These are phyloP conservation scores for Penicillium mononematosum DNA, from an alignment of 495 filamentous ascomycete genomes.

Conservation along the genomic window DNA sequence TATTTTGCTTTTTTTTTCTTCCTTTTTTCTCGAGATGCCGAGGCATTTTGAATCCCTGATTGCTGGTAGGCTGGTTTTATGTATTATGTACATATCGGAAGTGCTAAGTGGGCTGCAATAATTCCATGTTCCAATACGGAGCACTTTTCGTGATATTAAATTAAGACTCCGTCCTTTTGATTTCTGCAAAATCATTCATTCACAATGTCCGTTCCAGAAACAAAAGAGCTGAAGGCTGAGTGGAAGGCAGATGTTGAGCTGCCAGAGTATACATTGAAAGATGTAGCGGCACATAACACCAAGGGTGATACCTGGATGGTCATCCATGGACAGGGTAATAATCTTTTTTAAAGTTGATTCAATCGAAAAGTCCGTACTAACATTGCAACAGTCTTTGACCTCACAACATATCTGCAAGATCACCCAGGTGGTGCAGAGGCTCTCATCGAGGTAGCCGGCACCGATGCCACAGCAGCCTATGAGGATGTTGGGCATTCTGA, in stretches of 20 bases:
- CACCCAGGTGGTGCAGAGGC: conserved; percentile 55
- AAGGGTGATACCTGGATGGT: conserved; percentile 50
- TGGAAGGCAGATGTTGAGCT: conserved; percentile 18
- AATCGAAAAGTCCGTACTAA: not conserved
- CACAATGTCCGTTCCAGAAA: conserved; percentile 18
- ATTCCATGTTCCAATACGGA: not conserved
- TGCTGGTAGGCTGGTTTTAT: not conserved
- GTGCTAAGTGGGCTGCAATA: not conserved
- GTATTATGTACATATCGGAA: conserved; percentile 6
- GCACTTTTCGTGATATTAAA: not conserved
- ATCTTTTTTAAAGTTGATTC: not conserved
- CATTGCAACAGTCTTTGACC: conserved; percentile 46
- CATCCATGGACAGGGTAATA: conserved; percentile 51
- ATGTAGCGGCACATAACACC: conserved; percentile 48
- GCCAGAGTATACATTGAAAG: conserved; percentile 36
- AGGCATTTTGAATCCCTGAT: not conserved
- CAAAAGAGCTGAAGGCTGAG: conserved; percentile 21
- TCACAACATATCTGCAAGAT: conserved; percentile 50
- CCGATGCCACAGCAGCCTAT: conserved; percentile 51
- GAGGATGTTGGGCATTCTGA: conserved; percentile 55
- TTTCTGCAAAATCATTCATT: not conserved
- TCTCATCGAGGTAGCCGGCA: conserved; percentile 50
- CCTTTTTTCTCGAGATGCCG: not conserved
- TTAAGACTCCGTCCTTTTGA: not conserved
- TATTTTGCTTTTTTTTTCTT: not conserved